Percentiles rank a stretch among this genome's conserved stretches.
These are phyloP conservation scores for Irpex sp. DNA, from an alignment of 1,284 basidiomycete species.

Conservation along the genomic window DNA sequence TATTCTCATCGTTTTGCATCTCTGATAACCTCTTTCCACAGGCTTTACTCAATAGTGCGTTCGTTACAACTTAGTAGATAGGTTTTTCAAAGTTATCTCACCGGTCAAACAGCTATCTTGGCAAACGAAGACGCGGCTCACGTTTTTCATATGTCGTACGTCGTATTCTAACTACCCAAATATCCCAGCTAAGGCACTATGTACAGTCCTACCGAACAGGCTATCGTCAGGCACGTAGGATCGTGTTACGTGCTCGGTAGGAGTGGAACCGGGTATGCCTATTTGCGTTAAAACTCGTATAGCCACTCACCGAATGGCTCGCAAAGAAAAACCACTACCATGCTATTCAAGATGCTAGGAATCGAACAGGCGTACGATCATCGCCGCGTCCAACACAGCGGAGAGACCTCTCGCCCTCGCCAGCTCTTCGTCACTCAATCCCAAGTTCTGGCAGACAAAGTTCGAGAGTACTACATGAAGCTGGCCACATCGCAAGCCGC, in stretches of 20 bases:
- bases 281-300: not conserved
- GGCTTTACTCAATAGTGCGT: constrained; percentile 52
- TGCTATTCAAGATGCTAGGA: constrained; percentile 71
- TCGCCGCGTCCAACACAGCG: not conserved
- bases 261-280: constrained; percentile 14
- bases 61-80: not conserved
- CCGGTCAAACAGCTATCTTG: constrained; percentile 35
- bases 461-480: constrained; percentile 63
- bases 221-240: constrained; percentile 51
- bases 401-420: constrained; percentile 38
- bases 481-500: constrained; percentile 45
- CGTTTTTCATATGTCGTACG: constrained; percentile 53
- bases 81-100: not conserved
- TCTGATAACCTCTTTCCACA: constrained; percentile 18
- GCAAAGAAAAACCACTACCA: constrained; percentile 68
- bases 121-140: constrained; percentile 43
- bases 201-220: constrained; percentile 42
- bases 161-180: constrained; percentile 13
- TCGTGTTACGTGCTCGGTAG: constrained; percentile 48
- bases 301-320: constrained; percentile 3
- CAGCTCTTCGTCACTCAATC: constrained; percentile 77
- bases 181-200: constrained; percentile 29
- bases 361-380: constrained; percentile 48
- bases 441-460: constrained; percentile 57
- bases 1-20: not conserved